Conservation (phyloP, 1,139 yeast species). For the Taphrina pruni region DNA sequence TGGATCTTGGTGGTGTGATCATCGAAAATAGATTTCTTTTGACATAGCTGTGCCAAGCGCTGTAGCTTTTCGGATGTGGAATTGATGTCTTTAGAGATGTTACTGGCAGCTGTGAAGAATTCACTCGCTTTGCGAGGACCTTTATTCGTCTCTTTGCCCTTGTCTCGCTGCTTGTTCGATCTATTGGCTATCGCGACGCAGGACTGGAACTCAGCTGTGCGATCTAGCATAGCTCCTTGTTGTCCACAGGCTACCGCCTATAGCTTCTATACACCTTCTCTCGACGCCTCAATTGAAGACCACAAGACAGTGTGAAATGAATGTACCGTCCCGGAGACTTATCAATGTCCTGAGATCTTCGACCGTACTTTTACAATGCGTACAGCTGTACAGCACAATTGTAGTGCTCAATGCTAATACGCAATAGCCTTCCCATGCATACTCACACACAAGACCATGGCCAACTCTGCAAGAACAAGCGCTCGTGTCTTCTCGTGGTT, state of each 20-base stretch:
- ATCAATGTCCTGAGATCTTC: too few species aligned
- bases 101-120: constrained; percentile 79
- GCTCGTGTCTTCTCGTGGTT: constrained; percentile 3
- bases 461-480: too few species aligned
- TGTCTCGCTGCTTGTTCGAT: constrained; percentile 22
- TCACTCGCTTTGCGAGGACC: constrained; percentile 52
- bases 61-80: constrained; percentile 84
- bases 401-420: too few species aligned
- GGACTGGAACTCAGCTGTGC: constrained; percentile 85
- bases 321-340: too few species aligned
- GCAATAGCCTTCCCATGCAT: neutral
- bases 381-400: too few species aligned
- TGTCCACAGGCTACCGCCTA: too few species aligned
- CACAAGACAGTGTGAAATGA: too few species aligned
- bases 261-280: neutral
- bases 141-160: constrained; percentile 61
- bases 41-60: constrained; percentile 80
- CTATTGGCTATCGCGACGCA: constrained; percentile 65
- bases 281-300: neutral
- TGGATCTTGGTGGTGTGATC: constrained; percentile 94
- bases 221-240: constrained; percentile 54
- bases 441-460: neutral
- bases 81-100: constrained; percentile 86
- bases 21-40: constrained; percentile 88
- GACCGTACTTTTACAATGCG: too few species aligned